These are phyloP conservation scores for Umbelopsis sp. DNA, from an alignment of 192 early-diverging fungal species.

Conservation along the genomic window DNA sequence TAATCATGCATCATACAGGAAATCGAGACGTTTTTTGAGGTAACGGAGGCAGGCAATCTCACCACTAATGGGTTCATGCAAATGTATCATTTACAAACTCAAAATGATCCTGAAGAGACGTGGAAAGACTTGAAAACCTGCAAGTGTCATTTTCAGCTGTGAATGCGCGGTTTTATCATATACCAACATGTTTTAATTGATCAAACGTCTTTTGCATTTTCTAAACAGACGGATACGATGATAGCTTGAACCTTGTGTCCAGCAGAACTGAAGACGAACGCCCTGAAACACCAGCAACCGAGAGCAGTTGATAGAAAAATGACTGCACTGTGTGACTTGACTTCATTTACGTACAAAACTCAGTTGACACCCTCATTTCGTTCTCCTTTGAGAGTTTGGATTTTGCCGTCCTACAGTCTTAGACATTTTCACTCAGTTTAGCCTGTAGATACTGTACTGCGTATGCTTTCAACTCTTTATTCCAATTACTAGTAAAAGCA, in stretches of 20 bases:
- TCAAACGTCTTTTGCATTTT: not conserved
- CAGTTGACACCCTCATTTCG: too few species aligned
- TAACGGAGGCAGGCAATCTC: conserved; percentile 62
- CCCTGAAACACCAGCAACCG: conserved; percentile 3
- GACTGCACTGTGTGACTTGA: too few species aligned
- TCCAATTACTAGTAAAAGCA: not conserved
- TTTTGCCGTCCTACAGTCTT: conserved; percentile 6
- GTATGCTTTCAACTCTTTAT: not conserved
- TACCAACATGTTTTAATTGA: too few species aligned
- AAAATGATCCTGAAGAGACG: conserved; percentile 71
- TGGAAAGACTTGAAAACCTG: conserved; percentile 74
- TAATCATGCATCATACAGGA: conserved; percentile 46
- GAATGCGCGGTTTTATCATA: too few species aligned
- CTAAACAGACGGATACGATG: conserved; percentile 54
- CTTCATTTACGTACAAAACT: too few species aligned
- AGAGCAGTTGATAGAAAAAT: not conserved
- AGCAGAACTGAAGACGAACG: conserved; percentile 42
- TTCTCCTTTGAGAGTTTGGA: not conserved
- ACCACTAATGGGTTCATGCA: conserved; percentile 76
- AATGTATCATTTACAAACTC: conserved; percentile 77
- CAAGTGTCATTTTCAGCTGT: conserved; percentile 2
- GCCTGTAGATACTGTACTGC: conserved; percentile 20
- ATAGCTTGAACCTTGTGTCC: conserved; percentile 48
- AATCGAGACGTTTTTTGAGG: conserved; percentile 68
- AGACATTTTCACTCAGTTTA: conserved; percentile 9